These are phyloP conservation scores for Fusarium nematophilum DNA, from an alignment of 2,329 filamentous ascomycete species.

Conservation along the genomic window DNA sequence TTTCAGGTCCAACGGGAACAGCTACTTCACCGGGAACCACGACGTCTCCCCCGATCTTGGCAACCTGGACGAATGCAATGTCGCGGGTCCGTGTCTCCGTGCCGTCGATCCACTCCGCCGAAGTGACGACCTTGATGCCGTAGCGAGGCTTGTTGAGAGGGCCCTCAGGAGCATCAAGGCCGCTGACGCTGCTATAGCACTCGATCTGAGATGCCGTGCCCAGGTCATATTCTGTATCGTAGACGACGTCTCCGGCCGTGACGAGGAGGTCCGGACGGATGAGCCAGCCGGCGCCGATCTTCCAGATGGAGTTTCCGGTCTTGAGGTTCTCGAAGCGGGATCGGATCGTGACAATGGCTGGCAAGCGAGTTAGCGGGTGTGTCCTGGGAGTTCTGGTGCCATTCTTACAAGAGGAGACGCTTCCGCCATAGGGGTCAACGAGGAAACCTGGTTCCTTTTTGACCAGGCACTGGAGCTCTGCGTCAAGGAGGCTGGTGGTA, in stretches of 20 bases:
- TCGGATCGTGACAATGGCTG: constrained; percentile 35
- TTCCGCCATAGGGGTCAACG: neutral
- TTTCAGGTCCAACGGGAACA: constrained; percentile 1
- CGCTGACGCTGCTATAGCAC: constrained; percentile 48
- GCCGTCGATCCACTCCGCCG: constrained; percentile 15
- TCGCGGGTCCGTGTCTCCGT: constrained; percentile 7
- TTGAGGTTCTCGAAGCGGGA: constrained; percentile 20
- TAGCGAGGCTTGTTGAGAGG: neutral
- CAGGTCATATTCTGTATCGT: constrained; percentile 36
- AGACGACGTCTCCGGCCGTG: constrained; percentile 33
- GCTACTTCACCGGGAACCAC: too few relatives aligned
- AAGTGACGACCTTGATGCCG: constrained; percentile 13
- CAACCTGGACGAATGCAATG: constrained; percentile 23
- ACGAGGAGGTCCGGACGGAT: constrained; percentile 25
- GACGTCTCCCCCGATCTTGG: constrained; percentile 4
- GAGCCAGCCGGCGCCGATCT: constrained; percentile 30
- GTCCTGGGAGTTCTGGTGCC: neutral
- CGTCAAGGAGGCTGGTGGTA: too few relatives aligned
- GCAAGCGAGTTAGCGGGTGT: neutral
- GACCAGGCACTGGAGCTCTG: too few relatives aligned
- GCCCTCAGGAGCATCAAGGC: constrained; percentile 16
- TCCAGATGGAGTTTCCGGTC: constrained; percentile 23
- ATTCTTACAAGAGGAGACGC: constrained; percentile 17
- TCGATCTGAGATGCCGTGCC: constrained; percentile 43
- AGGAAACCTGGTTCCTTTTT: too few relatives aligned